phyloP scores from a whole-genome alignment of 257 asterid genomes.

The Apocynum venetum region DNA sequence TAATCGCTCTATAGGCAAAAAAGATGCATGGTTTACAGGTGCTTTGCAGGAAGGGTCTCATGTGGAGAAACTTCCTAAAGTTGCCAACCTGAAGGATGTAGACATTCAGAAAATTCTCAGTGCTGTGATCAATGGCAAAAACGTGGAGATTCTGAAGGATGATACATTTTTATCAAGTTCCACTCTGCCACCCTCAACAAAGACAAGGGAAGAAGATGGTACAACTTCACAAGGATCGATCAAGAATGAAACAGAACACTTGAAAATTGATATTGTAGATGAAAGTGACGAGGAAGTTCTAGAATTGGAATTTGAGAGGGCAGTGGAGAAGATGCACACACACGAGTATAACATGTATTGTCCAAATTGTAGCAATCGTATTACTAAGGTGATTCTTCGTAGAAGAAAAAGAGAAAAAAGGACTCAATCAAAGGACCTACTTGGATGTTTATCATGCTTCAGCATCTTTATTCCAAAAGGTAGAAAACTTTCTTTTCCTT shows the following conservation, averaged over 20 bases:
- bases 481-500: not conserved
- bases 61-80: conserved; percentile 1
- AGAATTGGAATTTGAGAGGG: conserved; percentile 57
- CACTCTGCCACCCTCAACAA: not conserved
- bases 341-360: conserved; percentile 45
- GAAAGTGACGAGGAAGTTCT: conserved; percentile 47
- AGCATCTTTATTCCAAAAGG: conserved; percentile 50
- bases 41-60: conserved; percentile 14
- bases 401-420: conserved; percentile 24
- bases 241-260: conserved; percentile 13
- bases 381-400: conserved; percentile 60
- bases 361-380: conserved; percentile 50
- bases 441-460: conserved; percentile 66
- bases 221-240: conserved; percentile 1
- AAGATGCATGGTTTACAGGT: conserved; percentile 8
- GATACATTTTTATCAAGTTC: conserved; percentile 5
- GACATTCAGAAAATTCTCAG: conserved; percentile 29
- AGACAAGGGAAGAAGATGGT: not conserved
- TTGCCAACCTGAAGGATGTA: conserved; percentile 15
- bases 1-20: not conserved
- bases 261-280: conserved; percentile 18
- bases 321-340: conserved; percentile 44
- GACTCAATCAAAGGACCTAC: conserved; percentile 16
- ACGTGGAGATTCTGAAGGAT: not conserved
- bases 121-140: conserved; percentile 20